phyloP scores from a whole-genome alignment of 1,284 basidiomycete species.

The Melampsora larici-populina region DNA sequence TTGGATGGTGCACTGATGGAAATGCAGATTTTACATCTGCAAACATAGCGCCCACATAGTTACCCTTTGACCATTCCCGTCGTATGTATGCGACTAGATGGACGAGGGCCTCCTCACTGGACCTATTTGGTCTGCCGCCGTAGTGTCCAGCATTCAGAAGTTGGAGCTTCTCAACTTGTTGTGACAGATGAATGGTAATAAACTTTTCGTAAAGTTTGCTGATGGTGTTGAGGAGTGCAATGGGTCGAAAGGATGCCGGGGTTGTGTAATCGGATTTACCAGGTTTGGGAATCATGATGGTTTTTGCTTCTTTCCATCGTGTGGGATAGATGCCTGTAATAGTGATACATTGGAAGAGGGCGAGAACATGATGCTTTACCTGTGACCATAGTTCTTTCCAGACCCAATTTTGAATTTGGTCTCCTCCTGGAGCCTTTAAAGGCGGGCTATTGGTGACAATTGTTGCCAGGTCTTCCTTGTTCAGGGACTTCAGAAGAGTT shows the following conservation, averaged over 20 bases:
- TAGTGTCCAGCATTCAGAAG: background rate
- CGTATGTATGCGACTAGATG: background rate
- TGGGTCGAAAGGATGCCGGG: background rate
- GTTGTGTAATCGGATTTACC: slow-evolving; percentile 20
- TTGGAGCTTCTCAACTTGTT: no score
- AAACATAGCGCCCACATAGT: background rate
- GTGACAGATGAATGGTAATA: no score
- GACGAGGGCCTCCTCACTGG: background rate
- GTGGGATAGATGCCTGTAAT: background rate
- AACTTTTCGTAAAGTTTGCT: no score
- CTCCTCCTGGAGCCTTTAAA: no score
- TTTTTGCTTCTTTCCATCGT: slow-evolving; percentile 9
- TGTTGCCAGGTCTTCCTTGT: background rate
- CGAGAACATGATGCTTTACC: background rate
- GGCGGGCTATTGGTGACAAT: no score
- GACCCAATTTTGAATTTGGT: background rate
- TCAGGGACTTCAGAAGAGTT: background rate
- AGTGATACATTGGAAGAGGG: background rate
- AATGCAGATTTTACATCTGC: background rate
- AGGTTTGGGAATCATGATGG: slow-evolving; percentile 12
- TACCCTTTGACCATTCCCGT: background rate
- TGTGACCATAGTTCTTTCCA: background rate
- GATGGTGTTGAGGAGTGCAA: no score
- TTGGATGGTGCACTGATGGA: background rate
- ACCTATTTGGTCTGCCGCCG: no score